Percentiles rank a stretch among this genome's conserved stretches.
These are phyloP conservation scores for Tympanopsis confertula DNA, from an alignment of 2,329 filamentous ascomycete species.

Conservation along the genomic window DNA sequence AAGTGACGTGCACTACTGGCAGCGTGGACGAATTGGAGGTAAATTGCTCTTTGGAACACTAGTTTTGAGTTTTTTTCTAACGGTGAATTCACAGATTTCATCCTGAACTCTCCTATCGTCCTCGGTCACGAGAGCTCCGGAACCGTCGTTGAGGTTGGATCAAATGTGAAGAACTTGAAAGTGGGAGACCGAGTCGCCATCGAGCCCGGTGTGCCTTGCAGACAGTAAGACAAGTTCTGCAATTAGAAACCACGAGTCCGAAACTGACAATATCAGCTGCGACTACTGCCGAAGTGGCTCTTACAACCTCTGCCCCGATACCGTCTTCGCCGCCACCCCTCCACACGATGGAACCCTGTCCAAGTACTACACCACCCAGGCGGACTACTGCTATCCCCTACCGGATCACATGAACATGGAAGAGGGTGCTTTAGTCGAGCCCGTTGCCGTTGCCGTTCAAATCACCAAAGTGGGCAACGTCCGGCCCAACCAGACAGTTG, in stretches of 20 bases:
- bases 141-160: conserved; percentile 25
- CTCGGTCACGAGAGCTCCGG: conserved; percentile 34
- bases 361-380: conserved; percentile 32
- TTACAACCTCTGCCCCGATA: conserved; percentile 29
- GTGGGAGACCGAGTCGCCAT: conserved; percentile 33
- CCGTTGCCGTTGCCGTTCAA: conserved; percentile 36
- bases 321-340: conserved; percentile 35
- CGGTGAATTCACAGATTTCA: conserved; percentile 32
- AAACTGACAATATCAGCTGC: too few relatives aligned
- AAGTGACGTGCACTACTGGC: conserved; percentile 16
- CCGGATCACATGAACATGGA: conserved; percentile 31
- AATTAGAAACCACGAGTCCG: too few relatives aligned
- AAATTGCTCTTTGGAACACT: too few relatives aligned
- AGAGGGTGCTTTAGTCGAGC: conserved; percentile 40
- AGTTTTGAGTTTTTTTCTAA: too few relatives aligned
- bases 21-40: background rate
- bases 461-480: conserved; percentile 28
- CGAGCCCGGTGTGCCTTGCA: conserved; percentile 33
- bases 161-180: conserved; percentile 25
- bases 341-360: conserved; percentile 34
- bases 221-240: conserved; percentile 4
- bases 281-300: conserved; percentile 24
- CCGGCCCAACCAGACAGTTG: conserved; percentile 25
- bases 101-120: conserved; percentile 28
- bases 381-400: conserved; percentile 33